Percentiles rank a stretch among this genome's conserved stretches.
These are phyloP conservation scores for Zoysia matrella DNA, from an alignment of 202 grass and related monocot genomes.

Conservation along the genomic window DNA sequence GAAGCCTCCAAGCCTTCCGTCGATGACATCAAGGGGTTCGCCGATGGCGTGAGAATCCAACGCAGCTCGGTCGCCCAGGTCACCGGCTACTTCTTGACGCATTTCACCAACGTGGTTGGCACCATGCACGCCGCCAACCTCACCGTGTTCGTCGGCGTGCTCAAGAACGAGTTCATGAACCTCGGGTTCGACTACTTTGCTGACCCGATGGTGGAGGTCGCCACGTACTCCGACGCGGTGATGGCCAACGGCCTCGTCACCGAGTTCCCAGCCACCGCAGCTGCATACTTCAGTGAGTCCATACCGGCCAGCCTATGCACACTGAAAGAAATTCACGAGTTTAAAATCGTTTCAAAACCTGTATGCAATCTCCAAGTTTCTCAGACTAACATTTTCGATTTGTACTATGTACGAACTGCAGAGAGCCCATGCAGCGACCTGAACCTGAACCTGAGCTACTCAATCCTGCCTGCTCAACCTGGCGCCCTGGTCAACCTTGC, in stretches of 20 bases:
- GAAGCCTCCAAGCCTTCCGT: constrained; percentile 57
- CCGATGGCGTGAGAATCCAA: constrained; percentile 54
- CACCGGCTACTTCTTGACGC: constrained; percentile 70
- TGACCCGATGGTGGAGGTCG: constrained; percentile 82
- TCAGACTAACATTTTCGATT: background rate
- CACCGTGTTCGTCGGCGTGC: constrained; percentile 61
- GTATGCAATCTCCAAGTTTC: too few relatives aligned
- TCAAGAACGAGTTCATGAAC: constrained; percentile 89
- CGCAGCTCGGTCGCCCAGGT: constrained; percentile 51
- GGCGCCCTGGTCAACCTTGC: constrained; percentile 64
- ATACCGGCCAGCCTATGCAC: background rate
- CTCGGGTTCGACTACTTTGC: constrained; percentile 88
- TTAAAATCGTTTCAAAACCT: too few relatives aligned
- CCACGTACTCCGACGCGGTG: constrained; percentile 51
- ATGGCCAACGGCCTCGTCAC: constrained; percentile 70
- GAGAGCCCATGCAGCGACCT: constrained; percentile 82
- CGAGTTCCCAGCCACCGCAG: constrained; percentile 78
- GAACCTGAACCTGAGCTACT: constrained; percentile 64
- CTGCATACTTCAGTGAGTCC: constrained; percentile 78
- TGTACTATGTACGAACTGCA: constrained; percentile 37
- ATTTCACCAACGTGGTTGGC: constrained; percentile 57
- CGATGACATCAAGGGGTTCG: constrained; percentile 69
- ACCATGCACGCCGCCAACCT: constrained; percentile 71
- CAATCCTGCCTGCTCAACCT: constrained; percentile 66
- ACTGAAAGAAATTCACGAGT: background rate